Evolutionary conservation across 306 rosid species (phyloP).

Genomic region (Sechiopsis laciniata): DNA sequence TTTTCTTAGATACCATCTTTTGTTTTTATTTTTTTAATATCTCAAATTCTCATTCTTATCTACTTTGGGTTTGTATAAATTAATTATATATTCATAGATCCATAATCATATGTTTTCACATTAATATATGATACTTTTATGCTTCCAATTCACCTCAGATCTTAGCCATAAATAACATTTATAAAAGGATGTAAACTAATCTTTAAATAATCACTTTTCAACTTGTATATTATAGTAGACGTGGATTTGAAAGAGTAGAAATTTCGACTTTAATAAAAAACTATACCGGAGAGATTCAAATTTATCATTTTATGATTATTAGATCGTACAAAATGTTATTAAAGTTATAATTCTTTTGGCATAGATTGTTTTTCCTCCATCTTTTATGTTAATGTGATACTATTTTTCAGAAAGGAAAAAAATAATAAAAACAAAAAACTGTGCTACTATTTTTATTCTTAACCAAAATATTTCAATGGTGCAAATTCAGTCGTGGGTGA

Average conservation of each 20-base stretch:
- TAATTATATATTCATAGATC: neutral
- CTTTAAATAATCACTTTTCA: neutral
- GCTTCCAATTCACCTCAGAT: neutral
- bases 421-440: no score
- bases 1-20: neutral
- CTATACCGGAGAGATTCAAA: no score
- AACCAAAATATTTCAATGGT: neutral
- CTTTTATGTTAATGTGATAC: no score
- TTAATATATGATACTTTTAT: neutral
- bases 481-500: neutral
- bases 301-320: no score
- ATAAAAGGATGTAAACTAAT: neutral
- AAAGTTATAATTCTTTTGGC: no score
- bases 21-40: neutral
- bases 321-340: no score
- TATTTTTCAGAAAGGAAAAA: no score
- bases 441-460: no score
- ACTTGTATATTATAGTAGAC: no score
- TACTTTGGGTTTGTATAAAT: neutral
- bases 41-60: slow-evolving; percentile 8
- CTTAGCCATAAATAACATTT: neutral
- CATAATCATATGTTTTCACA: neutral
- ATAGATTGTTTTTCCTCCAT: no score
- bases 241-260: neutral
- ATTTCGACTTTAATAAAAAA: no score